Evolutionary conservation across 192 early-diverging fungal genomes (phyloP).

Genomic region (Phlyctochytrium arcticum): DNA sequence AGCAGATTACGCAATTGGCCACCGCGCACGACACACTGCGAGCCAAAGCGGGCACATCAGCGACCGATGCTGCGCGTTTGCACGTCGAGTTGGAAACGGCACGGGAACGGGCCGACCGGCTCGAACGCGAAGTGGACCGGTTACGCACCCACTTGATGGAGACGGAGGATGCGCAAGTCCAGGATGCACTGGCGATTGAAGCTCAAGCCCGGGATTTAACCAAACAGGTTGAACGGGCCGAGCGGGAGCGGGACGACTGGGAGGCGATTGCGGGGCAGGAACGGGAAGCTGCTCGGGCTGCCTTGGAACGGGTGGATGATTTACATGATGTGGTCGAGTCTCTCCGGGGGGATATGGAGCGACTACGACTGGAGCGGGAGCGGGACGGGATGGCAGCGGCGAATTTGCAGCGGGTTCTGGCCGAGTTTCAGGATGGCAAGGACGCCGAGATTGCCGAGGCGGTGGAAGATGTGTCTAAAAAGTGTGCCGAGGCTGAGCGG

Average conservation of each 20-base stretch:
- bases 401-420: slow-evolving; percentile 84
- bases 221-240: slow-evolving; percentile 50
- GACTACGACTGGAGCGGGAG: slow-evolving; percentile 46
- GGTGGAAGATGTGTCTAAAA: slow-evolving; percentile 10
- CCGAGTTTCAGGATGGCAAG: slow-evolving; percentile 75
- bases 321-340: slow-evolving; percentile 48
- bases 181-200: slow-evolving; percentile 58
- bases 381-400: slow-evolving; percentile 54
- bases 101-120: slow-evolving; percentile 42
- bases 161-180: slow-evolving; percentile 53
- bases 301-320: slow-evolving; percentile 34
- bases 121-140: slow-evolving; percentile 47
- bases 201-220: slow-evolving; percentile 48
- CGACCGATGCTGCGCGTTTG: not conserved
- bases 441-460: slow-evolving; percentile 62
- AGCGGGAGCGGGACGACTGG: slow-evolving; percentile 63
- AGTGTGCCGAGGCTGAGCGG: not conserved
- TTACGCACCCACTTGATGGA: slow-evolving; percentile 57
- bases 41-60: not conserved
- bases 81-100: slow-evolving; percentile 38
- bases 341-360: slow-evolving; percentile 42
- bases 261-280: slow-evolving; percentile 54
- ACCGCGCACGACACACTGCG: not conserved
- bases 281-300: slow-evolving; percentile 46
- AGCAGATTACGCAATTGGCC: slow-evolving; percentile 1